Percentiles rank a stretch among this genome's conserved stretches.
Conservation (phyloP, 441 rosid species). For the Rhodomyrtus psidioides region DNA sequence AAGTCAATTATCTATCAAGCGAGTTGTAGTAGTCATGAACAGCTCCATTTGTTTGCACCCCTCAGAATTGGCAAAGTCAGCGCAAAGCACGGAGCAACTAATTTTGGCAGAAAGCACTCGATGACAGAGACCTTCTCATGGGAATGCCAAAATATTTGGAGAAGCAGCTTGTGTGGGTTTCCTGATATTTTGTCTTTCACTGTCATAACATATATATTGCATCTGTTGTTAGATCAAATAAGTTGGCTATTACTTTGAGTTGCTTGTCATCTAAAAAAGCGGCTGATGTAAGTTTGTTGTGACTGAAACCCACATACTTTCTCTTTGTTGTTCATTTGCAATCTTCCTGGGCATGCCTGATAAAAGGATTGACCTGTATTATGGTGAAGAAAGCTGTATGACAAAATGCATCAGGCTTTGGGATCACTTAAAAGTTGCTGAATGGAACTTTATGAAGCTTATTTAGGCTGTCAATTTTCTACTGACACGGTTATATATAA, state of each 20-base stretch:
- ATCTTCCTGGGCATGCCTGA: not conserved
- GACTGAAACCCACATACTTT: not conserved
- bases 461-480: not conserved
- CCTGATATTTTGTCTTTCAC: not conserved
- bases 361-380: not conserved
- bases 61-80: not conserved
- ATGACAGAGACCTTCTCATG: not conserved
- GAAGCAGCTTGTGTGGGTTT: not conserved
- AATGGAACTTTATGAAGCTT: not conserved
- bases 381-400: not conserved
- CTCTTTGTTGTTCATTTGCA: not conserved
- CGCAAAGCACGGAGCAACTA: not conserved
- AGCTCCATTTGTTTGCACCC: not conserved
- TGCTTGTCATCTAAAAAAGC: not conserved
- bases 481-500: not conserved
- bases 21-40: not conserved
- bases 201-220: not conserved
- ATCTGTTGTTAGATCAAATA: not conserved
- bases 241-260: not conserved
- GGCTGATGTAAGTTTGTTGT: not conserved
- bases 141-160: not conserved
- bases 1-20: not conserved
- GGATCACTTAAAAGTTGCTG: not conserved
- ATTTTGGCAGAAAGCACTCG: not conserved
- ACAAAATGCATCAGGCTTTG: not conserved